Evolutionary conservation across 805 yeast species (phyloP), one percentile per base, ranked within the genome.

Genomic region (Candida verbasci): DNA sequence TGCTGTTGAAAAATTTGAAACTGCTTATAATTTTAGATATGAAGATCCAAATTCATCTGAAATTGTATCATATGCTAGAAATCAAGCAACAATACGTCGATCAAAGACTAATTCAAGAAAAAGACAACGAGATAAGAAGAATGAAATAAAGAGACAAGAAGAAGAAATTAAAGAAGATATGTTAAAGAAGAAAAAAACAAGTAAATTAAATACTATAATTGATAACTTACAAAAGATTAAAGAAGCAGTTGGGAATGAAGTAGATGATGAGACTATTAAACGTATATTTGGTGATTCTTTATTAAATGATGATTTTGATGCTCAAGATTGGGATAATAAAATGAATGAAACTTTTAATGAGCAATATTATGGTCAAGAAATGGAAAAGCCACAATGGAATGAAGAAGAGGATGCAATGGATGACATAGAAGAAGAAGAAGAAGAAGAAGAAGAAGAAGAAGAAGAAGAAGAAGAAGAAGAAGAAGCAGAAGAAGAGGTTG

Each of bases 21-120:
- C 79, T 44, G 96, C 95, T 0, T 91, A 89, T 63, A 93, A 93
- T 53, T 91, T 91, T 71, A 76, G 98, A 56, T 93, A 76, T 56
- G 98, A 93, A 61, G 97, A 89, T 51, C 88, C 95, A 11, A 78
- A 80, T 46, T 75, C 96, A 6, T 86, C 91, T 0, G 96, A 91
- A 52, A 86, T 93, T 58, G 82, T 89, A 14, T 82, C 95, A 12
- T 93, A 91, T 65, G 97, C 97, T 2, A 87, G 98, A 74, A 82
- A 70, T 29, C 96, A 88, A 60, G 95, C 93, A 17, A 87, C 97
- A 0, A 71, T 88, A 53, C 80, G 98, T 65, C 74, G 98, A 55
- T 78, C 82, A 15, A 80, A 78, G 35, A 72, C 80, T 42, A 77
- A 80, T 47, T 59, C 83, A 9, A 77, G 98, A 49, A 87, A 87